Evolutionary conservation across 1,284 basidiomycete species (phyloP).

Genomic region (Lignosus rhinocerotis): DNA sequence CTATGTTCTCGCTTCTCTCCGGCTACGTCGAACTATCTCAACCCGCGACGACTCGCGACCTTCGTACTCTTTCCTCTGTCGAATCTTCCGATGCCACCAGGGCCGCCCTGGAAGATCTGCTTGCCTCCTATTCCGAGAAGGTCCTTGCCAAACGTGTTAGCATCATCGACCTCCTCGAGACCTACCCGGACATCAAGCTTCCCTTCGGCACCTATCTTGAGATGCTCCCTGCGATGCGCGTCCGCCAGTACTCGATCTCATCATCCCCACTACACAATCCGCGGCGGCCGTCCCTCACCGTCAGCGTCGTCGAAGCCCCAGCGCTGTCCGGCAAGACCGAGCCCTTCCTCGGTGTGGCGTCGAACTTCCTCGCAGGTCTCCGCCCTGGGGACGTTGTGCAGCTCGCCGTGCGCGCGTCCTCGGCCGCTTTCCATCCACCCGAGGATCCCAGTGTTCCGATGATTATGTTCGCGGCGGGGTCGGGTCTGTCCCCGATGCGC

Average conservation of each 20-base stretch:
- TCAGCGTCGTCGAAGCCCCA: slow-evolving; percentile 45
- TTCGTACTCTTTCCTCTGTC: slow-evolving; percentile 25
- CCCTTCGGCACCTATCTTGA: slow-evolving; percentile 42
- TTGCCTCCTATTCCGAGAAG: slow-evolving; percentile 36
- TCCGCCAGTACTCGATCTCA: slow-evolving; percentile 55
- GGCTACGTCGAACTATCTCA: slow-evolving; percentile 53
- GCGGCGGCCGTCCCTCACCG: slow-evolving; percentile 44
- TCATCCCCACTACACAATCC: slow-evolving; percentile 52
- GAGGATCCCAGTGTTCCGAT: slow-evolving; percentile 44
- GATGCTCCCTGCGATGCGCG: slow-evolving; percentile 49
- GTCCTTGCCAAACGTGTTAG: slow-evolving; percentile 43
- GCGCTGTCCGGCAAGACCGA: slow-evolving; percentile 36
- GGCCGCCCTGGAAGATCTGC: slow-evolving; percentile 31
- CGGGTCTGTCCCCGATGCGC: slow-evolving; percentile 53
- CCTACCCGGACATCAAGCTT: slow-evolving; percentile 41
- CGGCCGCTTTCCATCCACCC: slow-evolving; percentile 49
- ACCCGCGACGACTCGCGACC: slow-evolving; percentile 42
- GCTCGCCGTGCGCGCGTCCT: slow-evolving; percentile 45
- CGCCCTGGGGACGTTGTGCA: slow-evolving; percentile 45
- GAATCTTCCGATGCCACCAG: slow-evolving; percentile 22
- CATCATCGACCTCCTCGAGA: slow-evolving; percentile 47
- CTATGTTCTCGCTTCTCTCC: slow-evolving; percentile 37
- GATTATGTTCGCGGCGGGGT: slow-evolving; percentile 51
- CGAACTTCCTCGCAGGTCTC: slow-evolving; percentile 47
- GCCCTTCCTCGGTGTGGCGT: slow-evolving; percentile 49